Evolutionary conservation across 139 green algal species (phyloP), one percentile per base, ranked within the genome.

Genomic region (Pleodorina starrii): DNA sequence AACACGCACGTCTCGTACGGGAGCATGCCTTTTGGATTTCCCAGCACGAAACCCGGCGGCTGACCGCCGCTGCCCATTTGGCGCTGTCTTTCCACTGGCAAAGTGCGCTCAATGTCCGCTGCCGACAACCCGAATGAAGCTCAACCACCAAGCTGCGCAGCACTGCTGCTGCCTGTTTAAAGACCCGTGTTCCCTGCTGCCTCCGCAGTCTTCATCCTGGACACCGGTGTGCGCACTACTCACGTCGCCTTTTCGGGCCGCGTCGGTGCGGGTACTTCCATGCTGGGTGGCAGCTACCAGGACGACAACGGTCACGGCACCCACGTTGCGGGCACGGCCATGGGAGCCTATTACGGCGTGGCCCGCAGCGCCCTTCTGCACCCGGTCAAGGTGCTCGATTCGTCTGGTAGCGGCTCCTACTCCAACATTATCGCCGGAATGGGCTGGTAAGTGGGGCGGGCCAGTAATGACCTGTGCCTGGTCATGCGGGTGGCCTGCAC

Each of bases 271-370:
- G 79, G 91, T 21, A 80, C 76, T 12, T 68, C 74, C 32, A 63
- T 89, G 2, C 17, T 93, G 29, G 86, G 88, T n/a, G 14, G 72
- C 69, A 76, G 44, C 69, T 80, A 43, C 36, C 23, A 42, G 40
- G 91, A 93, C 48, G 91, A 93, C 87, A 92, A 97, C 72, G 95
- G 94, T 11, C 94, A 97, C 66, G 95, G 95, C 40, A 96, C 94
- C 0, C 95, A 97, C 80, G 94, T 94, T 1, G 90, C 93, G 9
- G 81, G 81, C 43, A 96, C 90, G 1, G 92, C 92, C 19, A 79
- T 91, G 1, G 95, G 95, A 11, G 59, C 73, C 16, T 93, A 82
- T 10, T 94, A 95, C 85, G 95, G 95, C 21, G 92, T 97, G 16
- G 95, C 95, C 4, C 95, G 94, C 50, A 89, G 88, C n/a, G 94